Percentiles rank a stretch among this genome's conserved stretches.
phyloP scores from a whole-genome alignment of 495 filamentous ascomycete genomes.

The Neurospora sp. region DNA sequence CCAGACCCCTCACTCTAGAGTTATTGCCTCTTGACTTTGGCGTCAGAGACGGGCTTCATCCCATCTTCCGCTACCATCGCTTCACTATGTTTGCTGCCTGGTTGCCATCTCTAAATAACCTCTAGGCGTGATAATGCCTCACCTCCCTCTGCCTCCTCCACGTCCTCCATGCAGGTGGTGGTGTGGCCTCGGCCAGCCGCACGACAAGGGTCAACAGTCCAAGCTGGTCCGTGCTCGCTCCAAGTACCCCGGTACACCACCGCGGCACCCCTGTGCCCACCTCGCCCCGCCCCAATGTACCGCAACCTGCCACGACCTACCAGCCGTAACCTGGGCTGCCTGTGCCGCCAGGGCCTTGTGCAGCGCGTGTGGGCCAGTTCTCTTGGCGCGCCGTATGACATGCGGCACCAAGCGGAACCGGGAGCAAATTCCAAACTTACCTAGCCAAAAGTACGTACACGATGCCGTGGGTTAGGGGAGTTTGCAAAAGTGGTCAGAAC shows the following conservation, averaged over 20 bases:
- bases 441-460: not conserved
- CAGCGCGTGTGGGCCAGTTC: not conserved
- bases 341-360: not conserved
- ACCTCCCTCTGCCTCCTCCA: not conserved
- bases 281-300: not conserved
- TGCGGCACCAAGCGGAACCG: not conserved
- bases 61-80: not conserved
- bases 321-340: not conserved
- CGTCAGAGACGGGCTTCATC: not conserved
- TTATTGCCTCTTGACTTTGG: not conserved
- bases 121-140: not conserved
- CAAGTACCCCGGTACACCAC: not conserved
- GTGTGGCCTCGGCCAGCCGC: not conserved
- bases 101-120: not conserved
- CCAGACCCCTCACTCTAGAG: not conserved
- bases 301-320: not conserved
- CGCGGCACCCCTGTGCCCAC: not conserved
- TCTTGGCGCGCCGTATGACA: not conserved
- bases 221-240: not conserved
- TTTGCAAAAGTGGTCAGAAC: slow-evolving; percentile 2
- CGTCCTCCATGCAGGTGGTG: not conserved
- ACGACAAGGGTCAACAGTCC: not conserved
- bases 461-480: slow-evolving; percentile 11
- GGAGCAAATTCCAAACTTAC: not conserved
- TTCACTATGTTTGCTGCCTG: not conserved